Conservation (phyloP, 2,329 filamentous ascomycete genomes). For the Talaromyces sp. region DNA sequence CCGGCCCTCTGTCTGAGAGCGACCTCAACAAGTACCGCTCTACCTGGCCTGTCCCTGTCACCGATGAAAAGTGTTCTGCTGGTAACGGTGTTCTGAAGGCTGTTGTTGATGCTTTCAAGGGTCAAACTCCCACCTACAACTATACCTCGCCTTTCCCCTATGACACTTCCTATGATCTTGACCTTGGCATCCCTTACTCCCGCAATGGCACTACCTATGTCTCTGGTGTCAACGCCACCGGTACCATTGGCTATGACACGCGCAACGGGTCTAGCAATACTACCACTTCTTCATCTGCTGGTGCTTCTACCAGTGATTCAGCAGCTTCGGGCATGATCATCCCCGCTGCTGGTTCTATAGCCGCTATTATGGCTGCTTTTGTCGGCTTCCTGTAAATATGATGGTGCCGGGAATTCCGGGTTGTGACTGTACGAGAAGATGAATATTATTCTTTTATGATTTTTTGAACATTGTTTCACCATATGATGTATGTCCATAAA, state of each 20-base stretch:
- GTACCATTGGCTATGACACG: background rate
- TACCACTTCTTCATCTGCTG: background rate
- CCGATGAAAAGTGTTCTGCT: conserved; percentile 36
- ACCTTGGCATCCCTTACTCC: conserved; percentile 1
- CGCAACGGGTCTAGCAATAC: background rate
- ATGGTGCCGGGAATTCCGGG: too few relatives aligned
- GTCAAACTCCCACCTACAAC: conserved; percentile 33
- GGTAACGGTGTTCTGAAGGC: conserved; percentile 38
- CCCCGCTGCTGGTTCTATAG: background rate
- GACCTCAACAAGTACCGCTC: conserved; percentile 27
- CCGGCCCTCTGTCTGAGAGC: conserved; percentile 44
- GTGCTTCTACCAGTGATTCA: background rate
- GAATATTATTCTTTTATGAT: too few relatives aligned
- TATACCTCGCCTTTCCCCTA: conserved; percentile 35
- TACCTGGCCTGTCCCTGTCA: conserved; percentile 37
- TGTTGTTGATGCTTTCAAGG: conserved; percentile 36
- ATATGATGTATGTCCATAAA: too few relatives aligned
- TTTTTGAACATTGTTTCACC: too few relatives aligned
- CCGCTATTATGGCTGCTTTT: background rate
- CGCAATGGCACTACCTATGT: conserved; percentile 4
- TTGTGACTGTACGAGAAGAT: too few relatives aligned
- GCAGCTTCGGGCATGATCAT: background rate
- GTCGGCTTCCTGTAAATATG: background rate
- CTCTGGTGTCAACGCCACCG: conserved; percentile 7
- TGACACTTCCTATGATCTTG: conserved; percentile 4